Base-by-base conservation (phyloP, 305 asterid genomes). In the Ilex paraguariensis region DNA sequence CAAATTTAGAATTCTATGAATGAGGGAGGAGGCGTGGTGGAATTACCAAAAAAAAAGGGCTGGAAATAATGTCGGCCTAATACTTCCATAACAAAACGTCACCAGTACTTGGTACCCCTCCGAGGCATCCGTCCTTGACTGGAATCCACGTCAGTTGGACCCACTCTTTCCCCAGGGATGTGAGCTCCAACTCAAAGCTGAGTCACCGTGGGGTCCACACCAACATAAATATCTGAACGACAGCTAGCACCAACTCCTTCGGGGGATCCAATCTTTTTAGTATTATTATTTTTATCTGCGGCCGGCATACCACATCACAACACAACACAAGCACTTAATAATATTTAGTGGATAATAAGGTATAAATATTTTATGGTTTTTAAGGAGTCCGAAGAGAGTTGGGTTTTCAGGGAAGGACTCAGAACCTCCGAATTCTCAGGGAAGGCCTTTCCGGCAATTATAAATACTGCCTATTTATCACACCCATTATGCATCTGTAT, bases 381-480 rank as follows among this genome's bases (percentile, higher is more conserved):
- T 36, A 36, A 36, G 42, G 42, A 36, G 7, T 36, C 7, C 0
- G 42, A 4, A 36, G 42, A 36, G 28, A 36, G 17, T 13, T 40
- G 57, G 44, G 69, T 63, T 84, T 81, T 77, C 85, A 62, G 77
- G 65, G 72, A 87, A 87, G 95, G 94, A 72, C 95, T 80, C 50
- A 52, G 55, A 66, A 64, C 64, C 16, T 71, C 71, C 75, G 83
- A 84, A 84, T 70, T 86, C 84, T 83, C 93, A 73, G 85, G 82
- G 74, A 80, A 86, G 95, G 91, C 78, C 86, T 73, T 68, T 70
- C 90, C 80, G 86, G 85, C 83, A 15, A 55, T 57, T 90, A 90
- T 82, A 90, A 85, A 90, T 87, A 77, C 81, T 40, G 54, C 13
- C 77, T 9, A 46, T 59, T 56, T 65, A 28, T 55, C 9, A 28